Conservation (phyloP, 2,329 filamentous ascomycete species). For the Paecilomyces formosus region DNA sequence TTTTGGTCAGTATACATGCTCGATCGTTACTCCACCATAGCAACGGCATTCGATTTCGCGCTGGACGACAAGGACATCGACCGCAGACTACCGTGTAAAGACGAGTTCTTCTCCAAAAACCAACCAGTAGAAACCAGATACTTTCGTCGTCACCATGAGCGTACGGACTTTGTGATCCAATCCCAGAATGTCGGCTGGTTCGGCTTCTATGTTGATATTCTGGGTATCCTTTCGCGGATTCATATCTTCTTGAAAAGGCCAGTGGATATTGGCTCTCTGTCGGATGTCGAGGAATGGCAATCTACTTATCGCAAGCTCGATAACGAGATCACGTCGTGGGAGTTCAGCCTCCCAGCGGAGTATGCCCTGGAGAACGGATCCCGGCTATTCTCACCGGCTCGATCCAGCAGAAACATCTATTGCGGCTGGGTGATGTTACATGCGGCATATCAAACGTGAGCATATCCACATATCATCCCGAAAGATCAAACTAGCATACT, state of each 20-base stretch:
- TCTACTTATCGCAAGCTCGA: conserved; percentile 79
- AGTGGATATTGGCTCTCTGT: conserved; percentile 75
- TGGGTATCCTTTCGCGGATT: conserved; percentile 79
- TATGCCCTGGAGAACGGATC: conserved; percentile 68
- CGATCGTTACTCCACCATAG: conserved; percentile 82
- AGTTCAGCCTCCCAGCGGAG: conserved; percentile 71
- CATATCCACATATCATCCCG: conserved; percentile 6
- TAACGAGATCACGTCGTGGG: conserved; percentile 71
- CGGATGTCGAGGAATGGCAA: conserved; percentile 87
- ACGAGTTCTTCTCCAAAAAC: conserved; percentile 79
- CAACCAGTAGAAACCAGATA: conserved; percentile 76
- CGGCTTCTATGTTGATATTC: conserved; percentile 81
- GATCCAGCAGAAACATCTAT: conserved; percentile 61
- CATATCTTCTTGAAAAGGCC: conserved; percentile 84
- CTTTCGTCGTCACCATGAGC: conserved; percentile 54
- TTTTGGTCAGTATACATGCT: conserved; percentile 95
- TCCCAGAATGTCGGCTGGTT: conserved; percentile 81
- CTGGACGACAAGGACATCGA: conserved; percentile 86
- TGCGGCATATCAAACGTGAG: conserved; percentile 75
- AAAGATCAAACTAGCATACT: background rate
- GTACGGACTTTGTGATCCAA: conserved; percentile 57
- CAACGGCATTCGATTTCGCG: conserved; percentile 87
- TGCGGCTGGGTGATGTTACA: conserved; percentile 89
- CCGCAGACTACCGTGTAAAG: conserved; percentile 74
- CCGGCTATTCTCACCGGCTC: conserved; percentile 61